These are phyloP conservation scores for Trametes sp. DNA, from an alignment of 1,284 basidiomycete genomes.

Conservation along the genomic window DNA sequence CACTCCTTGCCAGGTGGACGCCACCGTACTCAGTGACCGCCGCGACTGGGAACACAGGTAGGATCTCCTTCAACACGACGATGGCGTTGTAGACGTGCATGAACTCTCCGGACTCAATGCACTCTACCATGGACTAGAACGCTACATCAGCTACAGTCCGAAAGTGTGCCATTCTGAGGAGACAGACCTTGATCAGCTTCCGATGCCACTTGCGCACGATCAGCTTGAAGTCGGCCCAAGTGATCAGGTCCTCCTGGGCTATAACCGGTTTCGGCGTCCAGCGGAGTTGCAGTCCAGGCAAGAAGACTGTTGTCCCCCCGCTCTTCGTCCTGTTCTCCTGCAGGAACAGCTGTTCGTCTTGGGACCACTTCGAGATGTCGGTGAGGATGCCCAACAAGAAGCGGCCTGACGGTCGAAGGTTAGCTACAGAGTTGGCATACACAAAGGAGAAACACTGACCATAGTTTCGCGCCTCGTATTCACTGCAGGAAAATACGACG, in stretches of 20 bases:
- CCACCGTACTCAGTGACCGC: conserved; percentile 62
- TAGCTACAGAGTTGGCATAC: too few species aligned
- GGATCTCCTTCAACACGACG: conserved; percentile 87
- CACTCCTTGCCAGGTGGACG: conserved; percentile 63
- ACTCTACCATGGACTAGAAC: conserved; percentile 66
- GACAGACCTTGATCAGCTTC: conserved; percentile 65
- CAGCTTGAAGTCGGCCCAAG: conserved; percentile 75
- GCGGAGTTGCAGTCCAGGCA: conserved; percentile 71
- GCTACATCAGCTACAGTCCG: conserved; percentile 7
- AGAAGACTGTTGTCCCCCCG: conserved; percentile 66
- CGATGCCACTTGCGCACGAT: conserved; percentile 86
- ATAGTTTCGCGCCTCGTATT: conserved; percentile 96
- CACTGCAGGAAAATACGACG: conserved; percentile 91
- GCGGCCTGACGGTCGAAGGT: too few species aligned
- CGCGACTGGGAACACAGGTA: conserved; percentile 86
- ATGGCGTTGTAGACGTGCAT: conserved; percentile 96
- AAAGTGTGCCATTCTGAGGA: too few species aligned
- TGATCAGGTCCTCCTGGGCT: conserved; percentile 63
- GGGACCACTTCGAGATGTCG: conserved; percentile 82
- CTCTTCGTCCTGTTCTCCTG: conserved; percentile 72
- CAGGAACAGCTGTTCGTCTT: conserved; percentile 70
- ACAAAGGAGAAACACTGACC: conserved; percentile 60
- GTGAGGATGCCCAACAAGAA: conserved; percentile 83
- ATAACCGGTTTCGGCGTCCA: conserved; percentile 52
- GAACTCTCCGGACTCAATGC: conserved; percentile 82